Percentiles rank a stretch among this genome's conserved stretches.
These are phyloP conservation scores for Solanum lignicaule DNA, from an alignment of 257 asterid genomes.

Conservation along the genomic window DNA sequence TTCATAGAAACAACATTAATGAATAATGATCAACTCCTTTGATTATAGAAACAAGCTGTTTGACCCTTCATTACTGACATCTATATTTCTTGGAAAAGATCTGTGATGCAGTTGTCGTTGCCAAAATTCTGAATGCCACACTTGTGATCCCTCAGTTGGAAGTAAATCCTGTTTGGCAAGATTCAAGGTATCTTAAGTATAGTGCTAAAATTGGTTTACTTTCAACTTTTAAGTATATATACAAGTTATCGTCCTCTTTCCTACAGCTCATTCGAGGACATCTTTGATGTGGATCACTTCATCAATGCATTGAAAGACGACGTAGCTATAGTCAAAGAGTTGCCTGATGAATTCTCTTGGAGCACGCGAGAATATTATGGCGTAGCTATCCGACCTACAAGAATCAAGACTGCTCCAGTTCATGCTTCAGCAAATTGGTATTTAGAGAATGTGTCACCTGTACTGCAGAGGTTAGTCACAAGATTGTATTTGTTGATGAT, in stretches of 20 bases:
- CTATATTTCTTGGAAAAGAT: constrained; percentile 32
- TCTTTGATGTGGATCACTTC: constrained; percentile 95
- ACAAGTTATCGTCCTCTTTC: background rate
- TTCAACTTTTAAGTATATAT: background rate
- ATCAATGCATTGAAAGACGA: constrained; percentile 78
- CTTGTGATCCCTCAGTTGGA: constrained; percentile 87
- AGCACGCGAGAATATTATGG: constrained; percentile 95
- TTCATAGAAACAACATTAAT: background rate
- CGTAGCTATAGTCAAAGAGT: constrained; percentile 61
- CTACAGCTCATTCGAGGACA: constrained; percentile 79
- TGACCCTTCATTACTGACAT: background rate
- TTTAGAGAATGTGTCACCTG: constrained; percentile 68
- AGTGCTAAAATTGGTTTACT: background rate
- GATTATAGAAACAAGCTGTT: background rate
- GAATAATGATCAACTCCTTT: background rate
- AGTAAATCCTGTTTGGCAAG: constrained; percentile 96
- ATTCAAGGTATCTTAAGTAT: constrained; percentile 57
- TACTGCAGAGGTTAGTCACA: constrained; percentile 61
- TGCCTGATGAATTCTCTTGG: constrained; percentile 85
- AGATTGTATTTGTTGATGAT: background rate
- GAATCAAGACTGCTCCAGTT: constrained; percentile 87
- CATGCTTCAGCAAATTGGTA: constrained; percentile 99
- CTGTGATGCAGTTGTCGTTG: constrained; percentile 98
- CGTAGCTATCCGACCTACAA: constrained; percentile 76
- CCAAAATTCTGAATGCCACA: constrained; percentile 93